Evolutionary conservation across 768 basidiomycete species (phyloP).

Genomic region (Calocybe cyanea): DNA sequence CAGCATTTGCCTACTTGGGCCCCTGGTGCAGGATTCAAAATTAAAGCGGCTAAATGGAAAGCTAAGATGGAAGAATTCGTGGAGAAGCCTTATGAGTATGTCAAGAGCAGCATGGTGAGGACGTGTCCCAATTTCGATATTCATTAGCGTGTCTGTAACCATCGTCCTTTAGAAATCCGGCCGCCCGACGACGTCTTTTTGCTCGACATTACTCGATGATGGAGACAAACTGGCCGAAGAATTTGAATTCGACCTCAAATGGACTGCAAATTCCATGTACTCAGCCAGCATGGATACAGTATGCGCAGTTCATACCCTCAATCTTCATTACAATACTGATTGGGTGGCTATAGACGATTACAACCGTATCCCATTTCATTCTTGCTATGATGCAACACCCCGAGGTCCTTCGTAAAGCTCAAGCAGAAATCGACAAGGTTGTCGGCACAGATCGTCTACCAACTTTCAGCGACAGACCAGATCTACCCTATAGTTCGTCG

Average conservation of each 20-base stretch:
- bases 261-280: conserved; percentile 86
- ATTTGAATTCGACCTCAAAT: conserved; percentile 68
- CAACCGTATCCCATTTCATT: conserved; percentile 55
- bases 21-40: conserved; percentile 65
- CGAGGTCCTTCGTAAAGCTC: conserved; percentile 51
- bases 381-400: conserved; percentile 66
- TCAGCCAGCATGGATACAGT: conserved; percentile 64
- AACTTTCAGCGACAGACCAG: conserved; percentile 48
- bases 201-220: conserved; percentile 55
- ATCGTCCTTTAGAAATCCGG: conserved; percentile 34
- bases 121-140: not conserved
- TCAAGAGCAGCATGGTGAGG: conserved; percentile 55
- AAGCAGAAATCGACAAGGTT: conserved; percentile 62
- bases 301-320: conserved; percentile 2
- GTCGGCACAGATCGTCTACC: conserved; percentile 57
- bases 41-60: conserved; percentile 59
- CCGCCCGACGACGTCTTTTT: conserved; percentile 36
- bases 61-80: conserved; percentile 61
- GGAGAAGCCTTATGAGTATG: conserved; percentile 57
- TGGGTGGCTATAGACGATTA: conserved; percentile 41
- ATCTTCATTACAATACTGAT: not conserved
- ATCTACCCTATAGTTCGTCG: conserved; percentile 49
- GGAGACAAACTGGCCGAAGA: conserved; percentile 32
- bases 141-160: conserved; percentile 7
- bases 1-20: conserved; percentile 60